These are phyloP conservation scores for Candida boleticola DNA, from an alignment of 805 yeast genomes.

Conservation along the genomic window DNA sequence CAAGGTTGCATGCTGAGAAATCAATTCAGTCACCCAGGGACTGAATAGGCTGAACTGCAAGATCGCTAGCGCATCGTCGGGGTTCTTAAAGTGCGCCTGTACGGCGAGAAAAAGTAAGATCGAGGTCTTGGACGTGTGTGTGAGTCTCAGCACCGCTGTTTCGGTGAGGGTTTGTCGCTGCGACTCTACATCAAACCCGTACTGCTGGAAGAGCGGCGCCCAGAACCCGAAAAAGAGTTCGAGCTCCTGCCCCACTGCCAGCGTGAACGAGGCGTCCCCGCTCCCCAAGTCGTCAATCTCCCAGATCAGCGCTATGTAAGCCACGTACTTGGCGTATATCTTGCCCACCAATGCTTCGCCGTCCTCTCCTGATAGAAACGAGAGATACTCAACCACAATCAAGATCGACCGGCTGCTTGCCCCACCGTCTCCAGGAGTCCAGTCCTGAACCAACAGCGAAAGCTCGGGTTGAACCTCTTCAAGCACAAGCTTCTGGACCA, in stretches of 20 bases:
- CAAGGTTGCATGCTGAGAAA: background rate
- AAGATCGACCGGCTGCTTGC: background rate
- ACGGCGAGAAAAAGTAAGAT: background rate
- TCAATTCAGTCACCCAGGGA: conserved; percentile 24
- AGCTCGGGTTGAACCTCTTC: background rate
- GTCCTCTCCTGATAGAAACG: background rate
- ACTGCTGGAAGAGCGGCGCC: background rate
- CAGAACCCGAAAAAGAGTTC: conserved; percentile 1
- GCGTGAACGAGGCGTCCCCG: background rate
- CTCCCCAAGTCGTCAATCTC: background rate
- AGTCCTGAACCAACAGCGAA: background rate
- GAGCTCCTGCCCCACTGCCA: background rate
- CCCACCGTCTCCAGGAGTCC: background rate
- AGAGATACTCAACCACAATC: background rate
- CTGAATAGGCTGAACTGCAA: conserved; percentile 34
- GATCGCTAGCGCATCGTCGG: background rate
- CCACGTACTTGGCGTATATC: background rate
- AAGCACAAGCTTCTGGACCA: background rate
- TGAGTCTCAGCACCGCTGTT: background rate
- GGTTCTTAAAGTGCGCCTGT: background rate
- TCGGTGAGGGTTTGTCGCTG: background rate
- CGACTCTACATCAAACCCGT: background rate
- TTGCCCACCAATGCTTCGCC: background rate
- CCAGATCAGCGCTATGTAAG: background rate
- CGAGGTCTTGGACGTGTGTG: background rate